Evolutionary conservation across 2,329 filamentous ascomycete species (phyloP).

Genomic region (Neonectria coccinea): DNA sequence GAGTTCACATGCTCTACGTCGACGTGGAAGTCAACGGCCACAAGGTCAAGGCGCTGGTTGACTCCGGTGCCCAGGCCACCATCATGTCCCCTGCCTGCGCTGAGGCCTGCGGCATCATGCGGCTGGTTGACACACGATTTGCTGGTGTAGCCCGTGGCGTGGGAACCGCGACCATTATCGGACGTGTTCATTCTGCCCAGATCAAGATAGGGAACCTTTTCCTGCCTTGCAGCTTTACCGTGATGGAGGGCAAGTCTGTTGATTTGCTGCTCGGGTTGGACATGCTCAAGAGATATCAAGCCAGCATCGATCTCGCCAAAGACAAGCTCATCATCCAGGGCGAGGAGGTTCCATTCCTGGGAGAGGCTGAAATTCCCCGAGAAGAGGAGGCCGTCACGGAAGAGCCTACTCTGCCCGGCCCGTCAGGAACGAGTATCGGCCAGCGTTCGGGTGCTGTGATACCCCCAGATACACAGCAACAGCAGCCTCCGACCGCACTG

Average conservation of each 20-base stretch:
- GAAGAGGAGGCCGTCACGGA: constrained; percentile 79
- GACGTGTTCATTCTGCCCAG: constrained; percentile 93
- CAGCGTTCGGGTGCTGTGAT: constrained; percentile 82
- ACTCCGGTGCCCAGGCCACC: constrained; percentile 96
- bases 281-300: constrained; percentile 97
- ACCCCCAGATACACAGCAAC: constrained; percentile 42
- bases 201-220: constrained; percentile 92
- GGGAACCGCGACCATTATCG: constrained; percentile 93
- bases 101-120: constrained; percentile 94
- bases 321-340: constrained; percentile 90
- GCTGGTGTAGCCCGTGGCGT: constrained; percentile 93
- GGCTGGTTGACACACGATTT: constrained; percentile 91
- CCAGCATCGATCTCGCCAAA: constrained; percentile 86
- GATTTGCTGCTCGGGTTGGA: constrained; percentile 93
- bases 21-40: constrained; percentile 94
- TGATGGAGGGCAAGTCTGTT: constrained; percentile 99
- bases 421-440: constrained; percentile 90
- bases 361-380: constrained; percentile 95
- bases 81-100: constrained; percentile 98
- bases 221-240: constrained; percentile 94
- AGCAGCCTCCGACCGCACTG: constrained; percentile 41
- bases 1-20: constrained; percentile 96
- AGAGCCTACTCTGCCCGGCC: constrained; percentile 87
- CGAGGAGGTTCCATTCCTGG: constrained; percentile 88
- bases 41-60: constrained; percentile 94